Evolutionary conservation across 768 basidiomycete genomes (phyloP), one percentile per base, ranked within the genome.

Genomic region (Crepidotus variabilis): DNA sequence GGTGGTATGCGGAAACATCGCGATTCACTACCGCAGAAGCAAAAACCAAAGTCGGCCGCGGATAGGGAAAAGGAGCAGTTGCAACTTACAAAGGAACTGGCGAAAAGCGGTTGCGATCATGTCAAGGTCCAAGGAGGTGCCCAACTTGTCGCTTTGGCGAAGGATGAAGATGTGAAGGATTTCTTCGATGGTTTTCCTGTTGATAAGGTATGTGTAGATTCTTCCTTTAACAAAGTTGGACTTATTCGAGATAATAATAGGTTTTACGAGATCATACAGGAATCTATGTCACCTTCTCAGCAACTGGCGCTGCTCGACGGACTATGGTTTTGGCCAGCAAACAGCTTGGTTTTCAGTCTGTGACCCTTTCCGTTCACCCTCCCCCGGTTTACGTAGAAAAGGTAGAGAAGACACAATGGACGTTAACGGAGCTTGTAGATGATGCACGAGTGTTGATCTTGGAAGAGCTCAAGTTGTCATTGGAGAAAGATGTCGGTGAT

Each of bases 241-340:
- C n/a, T n/a, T 51, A 24, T 2, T 56, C 39, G 13, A 32, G 50
- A 55, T 61, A 33, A 62, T 51, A 18, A 33, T 55, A 92, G 89
- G 78, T 94, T 23, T 73, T 93, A 1, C 81, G 83, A 59, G 89
- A 90, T 67, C 79, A 81, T 51, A 71, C 73, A 1, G 88, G 86
- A 9, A 88, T 91, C 78, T 95, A 94, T 65, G 80, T 94, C 60
- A 89, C 92, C 2, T 98, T 97, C 67, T 65, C 73, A 18, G 81
- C 83, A 3, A 66, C 75, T 1, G 82, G 82, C 54, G 68, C 80
- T 0, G 94, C 94, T 0, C 76, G 84, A 6, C 77, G 87, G 2
- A 90, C 92, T 0, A 78, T 79, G 8, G 85, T 91, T 2, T 79
- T 94, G 34, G 74, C 71, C 5, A 72, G 74, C 11, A 81, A 80